Percentiles rank a stretch among this genome's conserved stretches.
Conservation (phyloP, 306 rosid species). For the Cicer pinnatifidum region DNA sequence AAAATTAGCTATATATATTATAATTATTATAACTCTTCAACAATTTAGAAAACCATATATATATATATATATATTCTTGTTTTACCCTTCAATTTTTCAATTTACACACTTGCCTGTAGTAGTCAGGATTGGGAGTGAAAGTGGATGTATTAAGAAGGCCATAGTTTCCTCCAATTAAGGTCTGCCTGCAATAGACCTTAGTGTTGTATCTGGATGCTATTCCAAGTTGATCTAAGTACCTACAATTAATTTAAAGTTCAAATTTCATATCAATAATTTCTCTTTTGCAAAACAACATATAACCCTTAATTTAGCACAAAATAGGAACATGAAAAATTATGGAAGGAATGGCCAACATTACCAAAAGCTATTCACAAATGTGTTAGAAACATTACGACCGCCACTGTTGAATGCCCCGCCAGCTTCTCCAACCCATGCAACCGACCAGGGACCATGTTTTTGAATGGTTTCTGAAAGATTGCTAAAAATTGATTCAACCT, state of each 20-base stretch:
- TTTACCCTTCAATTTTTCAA: conserved; percentile 2
- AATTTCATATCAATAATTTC: conserved; percentile 3
- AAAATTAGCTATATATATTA: neutral
- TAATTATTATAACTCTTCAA: neutral
- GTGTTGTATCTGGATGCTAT: conserved; percentile 78
- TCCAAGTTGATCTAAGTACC: conserved; percentile 99
- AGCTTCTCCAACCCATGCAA: conserved; percentile 96
- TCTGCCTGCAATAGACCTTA: conserved; percentile 88
- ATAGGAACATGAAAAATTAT: conserved; percentile 22
- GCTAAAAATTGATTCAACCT: conserved; percentile 53
- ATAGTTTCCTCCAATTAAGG: conserved; percentile 91
- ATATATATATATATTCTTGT: neutral
- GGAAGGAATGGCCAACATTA: conserved; percentile 53
- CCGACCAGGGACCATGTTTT: conserved; percentile 77
- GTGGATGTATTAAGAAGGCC: conserved; percentile 83
- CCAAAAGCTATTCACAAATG: conserved; percentile 92
- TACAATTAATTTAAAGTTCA: conserved; percentile 43
- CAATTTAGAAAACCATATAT: neutral
- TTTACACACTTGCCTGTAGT: conserved; percentile 67
- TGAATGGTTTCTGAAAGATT: conserved; percentile 61
- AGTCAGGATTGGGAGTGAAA: conserved; percentile 91
- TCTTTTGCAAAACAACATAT: conserved; percentile 5
- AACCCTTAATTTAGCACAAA: neutral
- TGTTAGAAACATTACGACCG: conserved; percentile 72
- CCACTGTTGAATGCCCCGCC: conserved; percentile 98